Evolutionary conservation across 2,329 filamentous ascomycete genomes (phyloP).

Genomic region (Sphaerulina musiva): DNA sequence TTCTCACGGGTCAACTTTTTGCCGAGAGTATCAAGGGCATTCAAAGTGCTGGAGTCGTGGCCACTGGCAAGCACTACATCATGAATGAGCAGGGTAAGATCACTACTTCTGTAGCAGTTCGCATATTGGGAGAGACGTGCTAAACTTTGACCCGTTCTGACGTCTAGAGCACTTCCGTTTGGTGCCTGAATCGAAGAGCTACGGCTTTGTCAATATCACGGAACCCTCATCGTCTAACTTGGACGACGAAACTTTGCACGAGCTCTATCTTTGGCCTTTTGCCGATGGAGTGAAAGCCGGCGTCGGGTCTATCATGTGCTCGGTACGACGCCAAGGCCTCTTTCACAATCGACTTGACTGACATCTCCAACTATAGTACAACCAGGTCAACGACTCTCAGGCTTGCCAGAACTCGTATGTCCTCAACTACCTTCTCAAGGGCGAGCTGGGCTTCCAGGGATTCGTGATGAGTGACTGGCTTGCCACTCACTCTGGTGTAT

Average conservation of each 20-base stretch:
- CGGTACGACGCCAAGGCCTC: constrained; percentile 21
- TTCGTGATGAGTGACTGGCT: constrained; percentile 47
- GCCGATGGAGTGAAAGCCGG: constrained; percentile 70
- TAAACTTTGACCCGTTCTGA: neutral
- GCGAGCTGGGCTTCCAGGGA: constrained; percentile 45
- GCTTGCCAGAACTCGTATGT: constrained; percentile 57
- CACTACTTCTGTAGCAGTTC: neutral
- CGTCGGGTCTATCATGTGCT: constrained; percentile 74
- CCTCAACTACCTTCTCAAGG: constrained; percentile 60
- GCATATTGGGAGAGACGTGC: neutral
- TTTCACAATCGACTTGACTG: neutral
- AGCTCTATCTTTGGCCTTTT: constrained; percentile 83
- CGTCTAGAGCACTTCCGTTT: constrained; percentile 34
- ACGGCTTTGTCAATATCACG: constrained; percentile 37
- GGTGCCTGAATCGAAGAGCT: constrained; percentile 28
- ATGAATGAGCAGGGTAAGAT: constrained; percentile 47
- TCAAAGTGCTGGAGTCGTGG: constrained; percentile 41
- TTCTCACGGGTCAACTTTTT: constrained; percentile 43
- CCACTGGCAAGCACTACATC: constrained; percentile 50
- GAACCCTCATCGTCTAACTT: constrained; percentile 61
- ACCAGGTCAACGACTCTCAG: neutral
- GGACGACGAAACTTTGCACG: constrained; percentile 67
- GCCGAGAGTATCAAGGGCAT: constrained; percentile 26
- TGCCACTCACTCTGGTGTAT: constrained; percentile 35
- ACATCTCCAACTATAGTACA: neutral